Evolutionary conservation across 805 yeast species (phyloP), one percentile per base, ranked within the genome.

Genomic region (Wickerhamiella alocasiicola): DNA sequence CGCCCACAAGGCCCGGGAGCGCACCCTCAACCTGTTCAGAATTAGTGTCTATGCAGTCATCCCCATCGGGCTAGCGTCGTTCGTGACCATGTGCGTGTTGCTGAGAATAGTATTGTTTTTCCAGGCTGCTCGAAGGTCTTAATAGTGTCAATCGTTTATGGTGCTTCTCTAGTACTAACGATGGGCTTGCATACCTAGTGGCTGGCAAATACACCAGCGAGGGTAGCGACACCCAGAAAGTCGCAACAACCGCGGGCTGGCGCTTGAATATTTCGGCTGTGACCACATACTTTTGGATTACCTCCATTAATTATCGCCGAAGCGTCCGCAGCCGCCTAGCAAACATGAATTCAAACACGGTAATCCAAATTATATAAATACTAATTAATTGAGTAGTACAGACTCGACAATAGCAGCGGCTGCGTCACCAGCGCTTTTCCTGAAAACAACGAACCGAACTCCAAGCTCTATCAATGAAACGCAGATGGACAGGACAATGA

Each of bases 41-140:
- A 81, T 91, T 37, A 84, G 81, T 0, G 96, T 88, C 2, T 88
- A 83, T 63, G 96, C 97, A 2, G 98, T 88, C 30, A 95, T 88
- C n/a, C 98, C 98, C 0, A 84, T 88, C 13, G 97, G 98, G 0
- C 54, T 88, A 45, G 96, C 97, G 4, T 82, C 95, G 51, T 88
- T 91, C 53, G 61, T 87, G 18, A 85, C 97, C 2, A 83, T 87
- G 94, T 66, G 85, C 27, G 91, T 87, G 0, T 62, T 88, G 28
- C 62, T 88, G 13, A 63, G 97, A 45, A 73, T 81, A 36, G 62
- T 85, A 37, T 66, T 85, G 48, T 81, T 85, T 19, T 66, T 84
- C 39, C 69, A 94, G 43, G 36, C 26, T 7, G 26, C 26, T 11
- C 7, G 9, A 23, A 23, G 11, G 11, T 23, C 26, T 23, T 11